A percentile compares a stretch with the other conserved stretches of the same genome.
Conservation (phyloP, 2,329 filamentous ascomycete genomes). For the Myriosclerotinia curreyana region DNA sequence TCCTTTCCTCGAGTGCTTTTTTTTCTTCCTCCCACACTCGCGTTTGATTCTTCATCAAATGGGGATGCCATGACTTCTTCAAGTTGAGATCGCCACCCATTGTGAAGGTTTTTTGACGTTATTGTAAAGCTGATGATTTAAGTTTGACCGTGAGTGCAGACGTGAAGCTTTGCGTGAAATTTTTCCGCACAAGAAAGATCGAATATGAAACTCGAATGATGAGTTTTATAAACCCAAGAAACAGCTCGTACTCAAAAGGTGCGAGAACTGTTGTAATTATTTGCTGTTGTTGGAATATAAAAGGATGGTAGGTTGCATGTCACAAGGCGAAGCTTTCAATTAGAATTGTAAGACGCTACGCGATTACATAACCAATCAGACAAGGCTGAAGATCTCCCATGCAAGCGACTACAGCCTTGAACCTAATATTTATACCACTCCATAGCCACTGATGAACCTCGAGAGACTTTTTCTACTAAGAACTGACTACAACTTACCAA, state of each 20-base stretch:
- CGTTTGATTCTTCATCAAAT: conserved; percentile 84
- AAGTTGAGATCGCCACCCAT: conserved; percentile 96
- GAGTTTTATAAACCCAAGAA: not conserved
- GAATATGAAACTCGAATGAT: not conserved
- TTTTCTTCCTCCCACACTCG: conserved; percentile 90
- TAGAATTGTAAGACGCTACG: conserved; percentile 12
- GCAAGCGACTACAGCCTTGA: not conserved
- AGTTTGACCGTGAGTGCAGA: not conserved
- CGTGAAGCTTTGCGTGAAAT: too few species aligned
- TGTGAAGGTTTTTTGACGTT: conserved; percentile 43
- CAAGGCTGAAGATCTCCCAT: conserved; percentile 1
- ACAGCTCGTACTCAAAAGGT: not conserved
- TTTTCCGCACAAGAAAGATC: not conserved
- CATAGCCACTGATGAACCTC: not conserved
- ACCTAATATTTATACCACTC: not conserved
- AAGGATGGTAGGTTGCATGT: not conserved
- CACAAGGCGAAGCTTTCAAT: conserved; percentile 11
- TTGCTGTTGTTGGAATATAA: conserved; percentile 3
- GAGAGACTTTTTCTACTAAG: not conserved
- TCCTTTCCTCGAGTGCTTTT: conserved; percentile 89
- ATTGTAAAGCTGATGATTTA: not conserved
- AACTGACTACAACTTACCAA: not conserved
- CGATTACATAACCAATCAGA: conserved; percentile 19
- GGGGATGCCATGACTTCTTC: conserved; percentile 94
- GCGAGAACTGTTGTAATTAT: not conserved